phyloP scores from a whole-genome alignment of 2,329 filamentous ascomycete species.

The Monascus ruber region DNA sequence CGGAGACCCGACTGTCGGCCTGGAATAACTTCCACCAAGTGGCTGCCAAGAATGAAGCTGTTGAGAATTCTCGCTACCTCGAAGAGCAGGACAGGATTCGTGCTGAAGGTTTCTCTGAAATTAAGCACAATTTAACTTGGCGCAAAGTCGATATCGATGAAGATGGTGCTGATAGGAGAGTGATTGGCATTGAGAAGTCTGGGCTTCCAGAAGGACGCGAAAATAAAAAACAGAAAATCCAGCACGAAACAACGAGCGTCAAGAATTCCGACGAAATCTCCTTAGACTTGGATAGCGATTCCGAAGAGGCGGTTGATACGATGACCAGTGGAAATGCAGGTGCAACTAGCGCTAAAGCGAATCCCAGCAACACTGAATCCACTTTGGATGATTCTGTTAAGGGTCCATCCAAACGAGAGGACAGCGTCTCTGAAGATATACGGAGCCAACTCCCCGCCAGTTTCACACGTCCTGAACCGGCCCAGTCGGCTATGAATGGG shows the following conservation, averaged over 20 bases:
- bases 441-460: slow-evolving; percentile 66
- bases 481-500: slow-evolving; percentile 34
- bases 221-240: slow-evolving; percentile 12
- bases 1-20: slow-evolving; percentile 16
- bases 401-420: slow-evolving; percentile 4
- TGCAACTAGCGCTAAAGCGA: not conserved
- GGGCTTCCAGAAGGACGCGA: slow-evolving; percentile 4
- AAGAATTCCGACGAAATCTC: slow-evolving; percentile 44
- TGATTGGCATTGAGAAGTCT: slow-evolving; percentile 10
- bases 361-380: not conserved
- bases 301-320: slow-evolving; percentile 4
- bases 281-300: slow-evolving; percentile 18
- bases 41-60: slow-evolving; percentile 21
- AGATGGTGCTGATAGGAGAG: slow-evolving; percentile 13
- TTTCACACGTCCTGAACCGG: slow-evolving; percentile 43
- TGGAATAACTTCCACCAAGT: slow-evolving; percentile 29
- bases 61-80: slow-evolving; percentile 19
- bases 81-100: slow-evolving; percentile 11
- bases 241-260: slow-evolving; percentile 8
- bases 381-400: not conserved
- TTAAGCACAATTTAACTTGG: slow-evolving; percentile 26
- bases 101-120: slow-evolving; percentile 6
- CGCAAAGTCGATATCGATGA: slow-evolving; percentile 25
- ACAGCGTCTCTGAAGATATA: slow-evolving; percentile 49
- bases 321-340: not conserved